Conservation (phyloP, 2,329 filamentous ascomycete species). For the Alternaria rosae region DNA sequence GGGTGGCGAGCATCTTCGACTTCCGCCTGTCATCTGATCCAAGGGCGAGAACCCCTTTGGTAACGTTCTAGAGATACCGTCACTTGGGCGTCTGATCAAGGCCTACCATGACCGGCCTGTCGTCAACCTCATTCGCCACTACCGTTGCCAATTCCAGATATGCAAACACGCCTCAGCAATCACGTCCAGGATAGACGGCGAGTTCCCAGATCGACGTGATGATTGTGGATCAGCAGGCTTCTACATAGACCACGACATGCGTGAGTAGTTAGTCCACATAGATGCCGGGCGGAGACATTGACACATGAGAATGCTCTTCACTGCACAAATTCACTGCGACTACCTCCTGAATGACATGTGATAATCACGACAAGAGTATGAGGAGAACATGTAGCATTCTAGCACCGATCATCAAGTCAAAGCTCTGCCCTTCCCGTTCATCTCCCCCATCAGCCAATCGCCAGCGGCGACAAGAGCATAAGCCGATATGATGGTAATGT, state of each 20-base stretch:
- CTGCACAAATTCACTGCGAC: background rate
- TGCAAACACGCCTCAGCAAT: no score
- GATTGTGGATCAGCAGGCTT: background rate
- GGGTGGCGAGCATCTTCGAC: background rate
- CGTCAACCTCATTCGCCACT: background rate
- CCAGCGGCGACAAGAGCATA: background rate
- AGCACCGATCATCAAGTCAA: background rate
- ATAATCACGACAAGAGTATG: background rate
- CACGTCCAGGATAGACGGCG: background rate
- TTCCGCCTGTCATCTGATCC: background rate
- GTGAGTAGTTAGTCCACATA: background rate
- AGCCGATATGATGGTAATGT: fast-evolving
- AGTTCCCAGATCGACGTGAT: background rate
- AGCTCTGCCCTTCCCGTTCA: background rate
- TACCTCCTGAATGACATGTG: background rate
- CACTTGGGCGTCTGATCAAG: background rate
- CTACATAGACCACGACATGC: background rate
- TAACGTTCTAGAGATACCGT: background rate
- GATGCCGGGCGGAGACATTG: background rate
- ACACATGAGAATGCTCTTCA: background rate
- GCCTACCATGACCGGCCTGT: background rate
- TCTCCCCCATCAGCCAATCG: background rate
- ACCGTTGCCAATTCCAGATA: background rate
- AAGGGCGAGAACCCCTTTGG: background rate
- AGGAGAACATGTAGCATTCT: background rate